Conservation (phyloP, 2,329 filamentous ascomycete species). For the Ambrosiella beaveri region DNA sequence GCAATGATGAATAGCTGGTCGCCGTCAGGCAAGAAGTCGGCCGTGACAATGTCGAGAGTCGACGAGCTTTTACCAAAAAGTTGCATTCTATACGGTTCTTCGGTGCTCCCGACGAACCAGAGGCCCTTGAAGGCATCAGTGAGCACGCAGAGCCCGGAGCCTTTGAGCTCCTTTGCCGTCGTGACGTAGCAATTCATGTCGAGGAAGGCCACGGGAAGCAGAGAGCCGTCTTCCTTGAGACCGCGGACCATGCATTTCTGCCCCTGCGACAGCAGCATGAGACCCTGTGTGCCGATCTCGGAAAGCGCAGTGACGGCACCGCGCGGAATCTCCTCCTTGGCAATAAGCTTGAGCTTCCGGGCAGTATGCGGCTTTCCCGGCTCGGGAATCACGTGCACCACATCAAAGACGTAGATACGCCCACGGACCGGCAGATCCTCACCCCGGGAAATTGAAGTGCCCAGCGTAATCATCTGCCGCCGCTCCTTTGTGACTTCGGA, state of each 20-base stretch:
- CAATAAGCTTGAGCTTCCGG: constrained; percentile 67
- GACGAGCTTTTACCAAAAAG: constrained; percentile 77
- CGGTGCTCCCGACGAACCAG: constrained; percentile 91
- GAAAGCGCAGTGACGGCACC: constrained; percentile 79
- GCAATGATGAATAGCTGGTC: constrained; percentile 68
- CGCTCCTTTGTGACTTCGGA: constrained; percentile 83
- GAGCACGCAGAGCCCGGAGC: constrained; percentile 72
- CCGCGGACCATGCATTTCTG: constrained; percentile 96
- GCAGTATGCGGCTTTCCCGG: constrained; percentile 73
- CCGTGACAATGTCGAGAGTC: constrained; percentile 58
- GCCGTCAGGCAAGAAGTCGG: constrained; percentile 77
- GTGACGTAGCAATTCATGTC: constrained; percentile 92
- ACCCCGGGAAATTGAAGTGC: constrained; percentile 70
- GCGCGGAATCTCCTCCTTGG: constrained; percentile 77
- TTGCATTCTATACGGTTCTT: constrained; percentile 92
- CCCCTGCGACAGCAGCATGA: constrained; percentile 78
- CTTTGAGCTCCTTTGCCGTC: constrained; percentile 64
- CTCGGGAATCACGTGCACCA: constrained; percentile 81
- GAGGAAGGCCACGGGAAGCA: constrained; percentile 89
- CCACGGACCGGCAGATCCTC: constrained; percentile 81
- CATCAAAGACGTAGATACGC: constrained; percentile 75
- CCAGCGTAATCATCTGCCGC: constrained; percentile 64
- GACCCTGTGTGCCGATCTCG: constrained; percentile 70
- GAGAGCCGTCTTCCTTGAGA: constrained; percentile 81
- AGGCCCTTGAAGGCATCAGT: constrained; percentile 84